Percentiles rank a stretch among this genome's conserved stretches.
phyloP scores from a whole-genome alignment of 805 yeast genomes.

The Myxozyma monticola region DNA sequence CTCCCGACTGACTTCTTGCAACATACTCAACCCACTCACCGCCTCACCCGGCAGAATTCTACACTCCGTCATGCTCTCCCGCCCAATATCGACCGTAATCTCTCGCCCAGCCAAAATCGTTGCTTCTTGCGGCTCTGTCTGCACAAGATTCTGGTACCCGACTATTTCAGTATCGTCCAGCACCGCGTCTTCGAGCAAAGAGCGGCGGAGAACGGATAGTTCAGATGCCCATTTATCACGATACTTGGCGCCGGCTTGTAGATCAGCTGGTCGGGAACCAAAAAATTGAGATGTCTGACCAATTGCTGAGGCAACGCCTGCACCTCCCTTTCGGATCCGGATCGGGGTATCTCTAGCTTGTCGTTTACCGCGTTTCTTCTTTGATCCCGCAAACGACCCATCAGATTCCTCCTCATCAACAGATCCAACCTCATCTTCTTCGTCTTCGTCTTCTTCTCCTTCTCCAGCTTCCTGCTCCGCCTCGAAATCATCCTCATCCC shows the following conservation, averaged over 20 bases:
- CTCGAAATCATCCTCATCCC: slow-evolving; percentile 3
- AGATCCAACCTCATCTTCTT: slow-evolving; percentile 1
- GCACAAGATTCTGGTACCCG: too few species aligned
- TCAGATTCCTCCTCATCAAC: slow-evolving; percentile 3
- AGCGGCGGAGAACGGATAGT: slow-evolving; percentile 1
- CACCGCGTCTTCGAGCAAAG: slow-evolving; percentile 1
- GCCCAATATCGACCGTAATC: too few species aligned
- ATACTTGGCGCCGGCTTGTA: slow-evolving; percentile 3
- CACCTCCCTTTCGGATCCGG: too few species aligned
- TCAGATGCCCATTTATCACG: slow-evolving; percentile 27
- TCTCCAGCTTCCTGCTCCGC: not conserved
- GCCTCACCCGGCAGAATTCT: too few species aligned
- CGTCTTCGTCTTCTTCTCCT: not conserved
- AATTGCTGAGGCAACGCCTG: too few species aligned
- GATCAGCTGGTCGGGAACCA: slow-evolving; percentile 4
- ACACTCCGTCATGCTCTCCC: too few species aligned
- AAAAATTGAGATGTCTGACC: slow-evolving; percentile 8
- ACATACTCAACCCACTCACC: too few species aligned
- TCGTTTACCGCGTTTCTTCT: not conserved
- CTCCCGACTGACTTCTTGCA: slow-evolving; percentile 11
- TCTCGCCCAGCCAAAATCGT: too few species aligned
- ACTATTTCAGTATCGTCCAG: too few species aligned
- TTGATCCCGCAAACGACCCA: not conserved
- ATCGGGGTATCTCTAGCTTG: too few species aligned
- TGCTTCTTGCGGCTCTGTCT: too few species aligned